These are phyloP conservation scores for Claviceps quebecensis DNA, from an alignment of 2,329 filamentous ascomycete species.

Conservation along the genomic window DNA sequence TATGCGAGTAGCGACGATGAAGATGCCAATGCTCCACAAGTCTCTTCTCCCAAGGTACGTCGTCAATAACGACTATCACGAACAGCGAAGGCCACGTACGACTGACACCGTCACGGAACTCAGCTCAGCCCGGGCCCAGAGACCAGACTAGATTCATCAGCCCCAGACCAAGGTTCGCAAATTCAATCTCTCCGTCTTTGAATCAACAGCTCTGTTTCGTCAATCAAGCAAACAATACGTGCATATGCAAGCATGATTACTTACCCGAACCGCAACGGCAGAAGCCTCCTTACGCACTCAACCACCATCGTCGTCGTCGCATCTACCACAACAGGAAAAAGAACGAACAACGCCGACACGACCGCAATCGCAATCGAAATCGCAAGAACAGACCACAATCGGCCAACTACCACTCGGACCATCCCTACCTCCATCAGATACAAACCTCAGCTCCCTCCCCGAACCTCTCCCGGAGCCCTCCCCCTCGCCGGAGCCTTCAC, in stretches of 20 bases:
- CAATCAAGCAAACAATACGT: neutral
- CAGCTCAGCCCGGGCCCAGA: neutral
- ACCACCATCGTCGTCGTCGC: neutral
- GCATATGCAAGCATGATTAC: neutral
- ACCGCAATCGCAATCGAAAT: neutral
- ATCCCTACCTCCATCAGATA: slow-evolving; percentile 21
- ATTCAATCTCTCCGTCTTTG: neutral
- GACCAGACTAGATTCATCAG: neutral
- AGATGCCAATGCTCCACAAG: slow-evolving; percentile 15
- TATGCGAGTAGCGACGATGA: slow-evolving; percentile 41
- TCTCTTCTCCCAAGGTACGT: neutral
- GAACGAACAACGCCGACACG: neutral
- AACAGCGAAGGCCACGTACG: neutral
- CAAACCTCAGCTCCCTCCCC: slow-evolving; percentile 5
- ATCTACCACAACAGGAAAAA: neutral
- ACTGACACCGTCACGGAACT: neutral
- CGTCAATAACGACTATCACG: neutral
- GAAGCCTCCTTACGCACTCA: neutral
- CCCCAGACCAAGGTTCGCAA: neutral
- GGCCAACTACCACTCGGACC: slow-evolving; percentile 22
- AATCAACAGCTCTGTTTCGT: no score
- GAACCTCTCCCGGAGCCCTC: slow-evolving; percentile 9
- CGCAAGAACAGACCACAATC: slow-evolving; percentile 1
- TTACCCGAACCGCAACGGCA: neutral
- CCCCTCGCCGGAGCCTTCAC: slow-evolving; percentile 12